These are phyloP conservation scores for Amanita exitialis DNA, from an alignment of 768 basidiomycete species.

Conservation along the genomic window DNA sequence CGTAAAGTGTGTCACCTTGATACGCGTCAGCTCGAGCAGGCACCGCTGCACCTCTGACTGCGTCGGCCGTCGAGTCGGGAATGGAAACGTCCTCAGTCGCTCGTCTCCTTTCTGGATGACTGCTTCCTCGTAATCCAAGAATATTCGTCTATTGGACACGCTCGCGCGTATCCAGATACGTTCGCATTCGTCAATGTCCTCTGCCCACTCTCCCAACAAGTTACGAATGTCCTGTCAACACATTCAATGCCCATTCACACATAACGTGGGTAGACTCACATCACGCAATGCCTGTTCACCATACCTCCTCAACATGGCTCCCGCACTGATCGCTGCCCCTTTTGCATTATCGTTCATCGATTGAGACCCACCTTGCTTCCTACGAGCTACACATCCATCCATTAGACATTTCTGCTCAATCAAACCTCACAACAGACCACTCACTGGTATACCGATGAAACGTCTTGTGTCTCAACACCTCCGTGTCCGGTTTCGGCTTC, in stretches of 20 bases:
- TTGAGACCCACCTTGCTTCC: conserved; percentile 97
- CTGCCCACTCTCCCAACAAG: conserved; percentile 76
- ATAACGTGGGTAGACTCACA: conserved; percentile 31
- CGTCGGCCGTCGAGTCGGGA: conserved; percentile 93
- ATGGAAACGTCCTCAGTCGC: conserved; percentile 84
- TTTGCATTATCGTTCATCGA: conserved; percentile 88
- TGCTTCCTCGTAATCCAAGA: conserved; percentile 67
- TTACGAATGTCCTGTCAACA: conserved; percentile 71
- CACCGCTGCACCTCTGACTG: conserved; percentile 85
- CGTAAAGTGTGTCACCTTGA: conserved; percentile 80
- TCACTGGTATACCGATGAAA: conserved; percentile 86
- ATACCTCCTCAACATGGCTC: conserved; percentile 87
- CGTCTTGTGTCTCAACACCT: conserved; percentile 85
- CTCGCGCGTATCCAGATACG: conserved; percentile 89
- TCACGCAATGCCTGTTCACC: conserved; percentile 91
- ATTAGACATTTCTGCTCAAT: conserved; percentile 3
- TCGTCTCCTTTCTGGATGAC: conserved; percentile 71
- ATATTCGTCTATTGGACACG: conserved; percentile 45
- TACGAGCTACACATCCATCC: conserved; percentile 53
- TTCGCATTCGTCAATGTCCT: conserved; percentile 81
- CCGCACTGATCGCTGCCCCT: conserved; percentile 87
- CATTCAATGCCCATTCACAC: not conserved
- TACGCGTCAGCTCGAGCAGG: conserved; percentile 73
- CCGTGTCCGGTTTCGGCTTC: conserved; percentile 43
- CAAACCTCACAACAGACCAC: not conserved